Conservation (phyloP, 2,329 filamentous ascomycete genomes). For the Cercospora berteroae region DNA sequence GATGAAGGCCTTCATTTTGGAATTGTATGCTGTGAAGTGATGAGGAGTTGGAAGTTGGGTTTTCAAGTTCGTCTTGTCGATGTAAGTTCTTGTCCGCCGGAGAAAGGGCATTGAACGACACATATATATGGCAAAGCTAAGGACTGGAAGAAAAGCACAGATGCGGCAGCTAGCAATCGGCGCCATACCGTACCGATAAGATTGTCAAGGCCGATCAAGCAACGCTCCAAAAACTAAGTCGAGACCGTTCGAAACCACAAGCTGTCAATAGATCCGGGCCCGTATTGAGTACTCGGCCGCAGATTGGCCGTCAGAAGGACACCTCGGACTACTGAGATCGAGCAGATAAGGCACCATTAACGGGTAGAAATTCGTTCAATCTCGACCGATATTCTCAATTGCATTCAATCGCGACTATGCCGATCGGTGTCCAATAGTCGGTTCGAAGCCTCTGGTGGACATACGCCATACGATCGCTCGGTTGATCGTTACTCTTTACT, state of each 20-base stretch:
- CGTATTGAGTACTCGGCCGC: not conserved
- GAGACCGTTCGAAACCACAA: not conserved
- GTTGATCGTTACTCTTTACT: too few relatives aligned
- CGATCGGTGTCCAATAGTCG: too few relatives aligned
- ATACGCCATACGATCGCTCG: too few relatives aligned
- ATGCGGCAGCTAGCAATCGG: not conserved
- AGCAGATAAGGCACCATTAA: too few relatives aligned
- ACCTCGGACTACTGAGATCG: not conserved
- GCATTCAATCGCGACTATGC: too few relatives aligned
- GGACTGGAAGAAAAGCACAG: not conserved
- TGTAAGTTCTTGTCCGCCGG: not conserved
- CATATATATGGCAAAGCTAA: not conserved
- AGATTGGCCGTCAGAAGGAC: not conserved
- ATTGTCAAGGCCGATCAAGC: not conserved
- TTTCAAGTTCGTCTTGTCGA: not conserved
- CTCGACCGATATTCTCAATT: too few relatives aligned
- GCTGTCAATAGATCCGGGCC: not conserved
- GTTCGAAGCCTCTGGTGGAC: too few relatives aligned
- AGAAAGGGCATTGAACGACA: not conserved
- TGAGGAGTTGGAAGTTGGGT: too few relatives aligned
- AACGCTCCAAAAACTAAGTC: not conserved
- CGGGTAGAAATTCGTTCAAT: too few relatives aligned
- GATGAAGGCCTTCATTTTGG: not conserved
- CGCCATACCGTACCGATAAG: not conserved
- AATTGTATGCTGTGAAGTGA: too few relatives aligned